Evolutionary conservation across 73 alveolate species (phyloP), one percentile per base, ranked within the genome.

Genomic region (Blepharisma japonicum): DNA sequence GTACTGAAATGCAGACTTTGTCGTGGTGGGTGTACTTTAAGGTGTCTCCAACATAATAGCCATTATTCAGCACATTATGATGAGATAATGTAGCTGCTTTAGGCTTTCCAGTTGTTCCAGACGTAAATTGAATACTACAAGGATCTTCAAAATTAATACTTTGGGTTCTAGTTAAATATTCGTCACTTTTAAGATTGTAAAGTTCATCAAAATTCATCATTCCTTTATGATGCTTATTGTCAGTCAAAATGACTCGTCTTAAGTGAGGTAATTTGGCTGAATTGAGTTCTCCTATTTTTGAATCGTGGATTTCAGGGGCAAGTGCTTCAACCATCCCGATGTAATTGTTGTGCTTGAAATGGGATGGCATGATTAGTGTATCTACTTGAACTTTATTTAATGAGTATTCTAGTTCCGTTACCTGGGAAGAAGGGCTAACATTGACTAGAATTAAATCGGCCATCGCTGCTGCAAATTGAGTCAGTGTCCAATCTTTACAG

Each of bases 61-160:
- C 95, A 68, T 91, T 91, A 68, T 91, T 91, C 55, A 91, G 20
- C 38, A 89, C 71, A 39, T 81, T 81, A 54, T 56, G 71, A 68
- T 91, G 97, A 54, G 89, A 46, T 6, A 91, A 80, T 27, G 94
- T 81, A 6, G 97, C 95, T 21, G 92, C 97, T 83, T 91, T 91
- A 4, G 97, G 97, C 32, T 51, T 70, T 8, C 95, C 97, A 39
- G 95, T 91, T 6, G 97, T 89, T 56, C 97, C 97, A 21, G 97
- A 91, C 6, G 97, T 91, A 66, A 91, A 91, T 77, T 89, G 74
- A 55, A 91, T 91, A 78, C 89, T 91, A n/a, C 92, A 86, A n/a
- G 38, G 49, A 9, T 61, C 74, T 20, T 61, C 47, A 25, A 61
- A 61, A 8, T 25, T 25, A 2, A 61, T 39, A 61, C 3, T 61